Evolutionary conservation across 306 rosid genomes (phyloP).

Genomic region (Glycyrrhiza uralensis): DNA sequence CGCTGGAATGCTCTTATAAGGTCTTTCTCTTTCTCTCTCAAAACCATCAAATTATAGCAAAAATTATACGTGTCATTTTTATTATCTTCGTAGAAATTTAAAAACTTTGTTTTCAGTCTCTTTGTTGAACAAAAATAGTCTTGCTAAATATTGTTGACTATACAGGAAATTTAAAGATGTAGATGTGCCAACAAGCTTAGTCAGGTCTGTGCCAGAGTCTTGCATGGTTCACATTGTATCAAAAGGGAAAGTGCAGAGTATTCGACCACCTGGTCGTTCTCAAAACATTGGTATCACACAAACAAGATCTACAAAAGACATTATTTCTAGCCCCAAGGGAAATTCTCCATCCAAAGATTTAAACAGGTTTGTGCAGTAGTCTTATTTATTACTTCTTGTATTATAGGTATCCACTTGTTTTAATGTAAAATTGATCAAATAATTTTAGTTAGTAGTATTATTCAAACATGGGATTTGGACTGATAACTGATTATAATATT

Average conservation of each 20-base stretch:
- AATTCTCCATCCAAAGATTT: slow-evolving; percentile 15
- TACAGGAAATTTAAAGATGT: slow-evolving; percentile 61
- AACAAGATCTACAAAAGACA: slow-evolving; percentile 20
- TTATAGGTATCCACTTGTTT: no score
- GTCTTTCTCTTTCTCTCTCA: slow-evolving; percentile 30
- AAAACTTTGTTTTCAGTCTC: no score
- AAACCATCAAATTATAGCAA: no score
- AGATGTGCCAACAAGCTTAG: slow-evolving; percentile 61
- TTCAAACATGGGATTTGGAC: background rate
- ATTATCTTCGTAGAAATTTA: no score
- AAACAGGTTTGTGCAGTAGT: slow-evolving; percentile 21
- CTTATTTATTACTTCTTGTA: background rate
- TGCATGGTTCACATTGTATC: slow-evolving; percentile 66
- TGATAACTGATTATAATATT: background rate
- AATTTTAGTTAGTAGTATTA: no score
- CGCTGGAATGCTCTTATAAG: slow-evolving; percentile 48
- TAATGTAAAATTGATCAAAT: no score
- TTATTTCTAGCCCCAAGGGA: slow-evolving; percentile 3
- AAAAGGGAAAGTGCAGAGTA: slow-evolving; percentile 54
- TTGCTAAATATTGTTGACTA: no score
- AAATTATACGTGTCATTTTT: no score
- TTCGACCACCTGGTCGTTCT: slow-evolving; percentile 27
- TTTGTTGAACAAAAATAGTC: no score
- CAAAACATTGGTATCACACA: background rate
- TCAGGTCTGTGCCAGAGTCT: slow-evolving; percentile 55